Conservation (phyloP, 73 alveolate species). For the Paramecium biaurelia region DNA sequence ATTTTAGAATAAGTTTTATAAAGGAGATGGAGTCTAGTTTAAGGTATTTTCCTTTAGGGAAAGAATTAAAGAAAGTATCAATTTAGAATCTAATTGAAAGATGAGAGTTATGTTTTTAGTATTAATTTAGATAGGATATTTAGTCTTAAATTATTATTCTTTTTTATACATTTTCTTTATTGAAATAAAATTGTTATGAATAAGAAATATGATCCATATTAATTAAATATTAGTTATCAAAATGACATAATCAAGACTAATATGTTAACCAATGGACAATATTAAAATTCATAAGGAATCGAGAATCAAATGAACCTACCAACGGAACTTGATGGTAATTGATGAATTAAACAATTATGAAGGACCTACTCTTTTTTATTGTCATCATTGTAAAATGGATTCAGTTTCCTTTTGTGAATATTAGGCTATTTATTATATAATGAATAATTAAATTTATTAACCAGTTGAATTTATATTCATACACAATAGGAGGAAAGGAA, state of each 20-base stretch:
- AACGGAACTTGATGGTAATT: not conserved
- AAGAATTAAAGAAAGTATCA: not conserved
- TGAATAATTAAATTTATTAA: slow-evolving; percentile 36
- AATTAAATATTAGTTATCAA: not conserved
- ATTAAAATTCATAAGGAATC: not conserved
- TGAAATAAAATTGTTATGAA: not conserved
- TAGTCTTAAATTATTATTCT: not conserved
- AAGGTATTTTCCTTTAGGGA: slow-evolving; percentile 73
- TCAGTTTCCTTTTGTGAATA: not conserved
- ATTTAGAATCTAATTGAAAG: not conserved
- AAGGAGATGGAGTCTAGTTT: slow-evolving; percentile 85
- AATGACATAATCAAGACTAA: not conserved
- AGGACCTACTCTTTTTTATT: slow-evolving; percentile 42
- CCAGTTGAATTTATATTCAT: slow-evolving; percentile 33
- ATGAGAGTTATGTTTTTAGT: not conserved
- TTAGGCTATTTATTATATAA: not conserved
- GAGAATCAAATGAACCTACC: not conserved
- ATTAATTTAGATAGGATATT: not conserved
- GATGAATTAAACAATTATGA: not conserved
- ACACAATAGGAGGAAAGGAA: slow-evolving; percentile 32
- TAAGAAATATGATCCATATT: not conserved
- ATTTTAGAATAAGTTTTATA: slow-evolving; percentile 90
- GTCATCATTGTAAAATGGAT: not conserved
- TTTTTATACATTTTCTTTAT: not conserved
- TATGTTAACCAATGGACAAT: not conserved